Conservation (phyloP, 257 asterid species). For the Penstemon davidsonii region DNA sequence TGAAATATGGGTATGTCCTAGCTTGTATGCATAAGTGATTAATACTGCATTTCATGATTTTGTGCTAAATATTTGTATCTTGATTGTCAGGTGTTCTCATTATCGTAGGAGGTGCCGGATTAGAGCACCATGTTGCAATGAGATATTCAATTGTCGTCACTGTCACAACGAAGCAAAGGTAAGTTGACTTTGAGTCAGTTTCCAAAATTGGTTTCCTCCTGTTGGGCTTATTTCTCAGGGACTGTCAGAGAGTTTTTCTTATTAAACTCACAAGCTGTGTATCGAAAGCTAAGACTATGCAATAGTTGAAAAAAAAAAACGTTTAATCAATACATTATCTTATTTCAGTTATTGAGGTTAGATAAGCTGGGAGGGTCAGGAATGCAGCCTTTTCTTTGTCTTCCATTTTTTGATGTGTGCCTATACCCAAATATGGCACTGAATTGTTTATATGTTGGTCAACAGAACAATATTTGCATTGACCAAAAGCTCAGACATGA, state of each 20-base stretch:
- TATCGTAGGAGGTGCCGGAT: constrained; percentile 83
- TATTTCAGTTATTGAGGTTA: constrained; percentile 1
- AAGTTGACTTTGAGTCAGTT: constrained; percentile 17
- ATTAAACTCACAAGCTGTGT: background rate
- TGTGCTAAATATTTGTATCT: constrained; percentile 22
- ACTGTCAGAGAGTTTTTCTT: background rate
- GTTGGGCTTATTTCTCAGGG: constrained; percentile 1
- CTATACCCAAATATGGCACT: constrained; percentile 8
- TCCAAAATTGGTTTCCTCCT: background rate
- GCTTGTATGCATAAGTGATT: constrained; percentile 15
- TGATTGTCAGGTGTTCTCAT: constrained; percentile 66
- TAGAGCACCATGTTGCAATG: constrained; percentile 86
- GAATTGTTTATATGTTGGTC: constrained; percentile 16
- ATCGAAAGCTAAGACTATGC: background rate
- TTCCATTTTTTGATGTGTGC: background rate
- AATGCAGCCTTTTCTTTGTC: constrained; percentile 1
- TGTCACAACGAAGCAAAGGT: constrained; percentile 95
- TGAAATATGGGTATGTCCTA: constrained; percentile 69
- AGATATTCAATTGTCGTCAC: constrained; percentile 79
- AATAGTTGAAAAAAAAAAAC: background rate
- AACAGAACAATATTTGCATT: constrained; percentile 59
- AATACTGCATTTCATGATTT: constrained; percentile 3
- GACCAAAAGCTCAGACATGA: constrained; percentile 75
- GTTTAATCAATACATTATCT: background rate
- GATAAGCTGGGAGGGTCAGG: background rate